Evolutionary conservation across 1,284 basidiomycete species (phyloP).

Genomic region (Trichosporon sp.): DNA sequence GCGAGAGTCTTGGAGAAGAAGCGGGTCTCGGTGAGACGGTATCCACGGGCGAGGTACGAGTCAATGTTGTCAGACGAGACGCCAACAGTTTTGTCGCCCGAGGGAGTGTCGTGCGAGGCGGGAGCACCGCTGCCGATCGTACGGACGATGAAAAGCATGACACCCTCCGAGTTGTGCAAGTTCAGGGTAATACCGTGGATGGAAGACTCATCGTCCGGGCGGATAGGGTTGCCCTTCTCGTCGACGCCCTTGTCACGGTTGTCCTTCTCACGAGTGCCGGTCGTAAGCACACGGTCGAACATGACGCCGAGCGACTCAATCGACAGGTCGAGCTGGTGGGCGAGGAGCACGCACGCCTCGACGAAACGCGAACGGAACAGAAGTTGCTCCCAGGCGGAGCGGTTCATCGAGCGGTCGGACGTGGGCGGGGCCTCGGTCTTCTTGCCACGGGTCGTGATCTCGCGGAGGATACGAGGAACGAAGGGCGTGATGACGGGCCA

Average conservation of each 20-base stretch:
- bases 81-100: slow-evolving; percentile 36
- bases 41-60: slow-evolving; percentile 59
- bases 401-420: slow-evolving; percentile 38
- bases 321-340: slow-evolving; percentile 58
- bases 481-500: slow-evolving; percentile 59
- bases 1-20: slow-evolving; percentile 59
- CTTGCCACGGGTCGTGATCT: slow-evolving; percentile 34
- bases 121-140: slow-evolving; percentile 54
- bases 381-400: slow-evolving; percentile 42
- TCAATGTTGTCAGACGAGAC: slow-evolving; percentile 53
- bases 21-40: slow-evolving; percentile 60
- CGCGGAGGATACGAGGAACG: slow-evolving; percentile 55
- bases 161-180: slow-evolving; percentile 55
- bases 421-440: slow-evolving; percentile 38
- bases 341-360: slow-evolving; percentile 58
- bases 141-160: slow-evolving; percentile 61
- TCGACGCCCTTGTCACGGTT: slow-evolving; percentile 34
- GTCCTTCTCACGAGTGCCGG: slow-evolving; percentile 53
- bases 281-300: slow-evolving; percentile 60
- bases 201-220: slow-evolving; percentile 49
- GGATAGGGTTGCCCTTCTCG: slow-evolving; percentile 33
- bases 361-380: slow-evolving; percentile 59
- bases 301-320: slow-evolving; percentile 67
- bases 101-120: slow-evolving; percentile 40
- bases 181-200: slow-evolving; percentile 55